Percentiles rank a stretch among this genome's conserved stretches.
Evolutionary conservation across 306 rosid genomes (phyloP).

Genomic region (Chamaecrista fasciculata): DNA sequence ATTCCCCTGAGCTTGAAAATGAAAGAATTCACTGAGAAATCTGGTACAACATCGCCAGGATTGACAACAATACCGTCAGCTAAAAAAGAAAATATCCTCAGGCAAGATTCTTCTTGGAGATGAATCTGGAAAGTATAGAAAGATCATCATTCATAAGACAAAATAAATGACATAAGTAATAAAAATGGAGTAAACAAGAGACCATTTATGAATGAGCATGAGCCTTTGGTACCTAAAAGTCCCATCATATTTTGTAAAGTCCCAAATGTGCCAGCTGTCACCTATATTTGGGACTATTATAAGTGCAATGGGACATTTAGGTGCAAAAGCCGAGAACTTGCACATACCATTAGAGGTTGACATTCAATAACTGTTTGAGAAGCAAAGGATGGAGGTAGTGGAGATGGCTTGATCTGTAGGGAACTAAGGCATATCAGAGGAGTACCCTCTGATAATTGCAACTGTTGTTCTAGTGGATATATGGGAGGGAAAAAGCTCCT

Average conservation of each 20-base stretch:
- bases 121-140: conserved; percentile 54
- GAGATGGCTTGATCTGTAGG: conserved; percentile 76
- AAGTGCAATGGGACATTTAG: too few species aligned
- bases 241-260: too few species aligned
- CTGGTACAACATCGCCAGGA: conserved; percentile 74
- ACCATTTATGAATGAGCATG: conserved; percentile 22
- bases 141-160: conserved; percentile 6
- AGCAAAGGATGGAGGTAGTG: conserved; percentile 83
- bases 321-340: too few species aligned
- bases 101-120: conserved; percentile 87
- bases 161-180: conserved; percentile 2
- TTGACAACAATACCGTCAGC: conserved; percentile 89
- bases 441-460: conserved; percentile 60
- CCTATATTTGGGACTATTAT: too few species aligned
- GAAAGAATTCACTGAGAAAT: conserved; percentile 71
- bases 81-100: conserved; percentile 84
- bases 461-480: conserved; percentile 81
- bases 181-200: conserved; percentile 3
- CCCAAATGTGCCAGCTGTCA: too few species aligned
- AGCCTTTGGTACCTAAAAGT: too few species aligned
- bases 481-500: conserved; percentile 85
- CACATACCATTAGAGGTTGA: conserved; percentile 79
- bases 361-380: conserved; percentile 85
- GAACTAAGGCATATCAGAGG: conserved; percentile 80
- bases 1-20: conserved; percentile 65